A percentile compares a stretch with the other conserved stretches of the same genome.
Evolutionary conservation across 2,329 filamentous ascomycete species (phyloP).

Genomic region (Sordariomycetes sp.): DNA sequence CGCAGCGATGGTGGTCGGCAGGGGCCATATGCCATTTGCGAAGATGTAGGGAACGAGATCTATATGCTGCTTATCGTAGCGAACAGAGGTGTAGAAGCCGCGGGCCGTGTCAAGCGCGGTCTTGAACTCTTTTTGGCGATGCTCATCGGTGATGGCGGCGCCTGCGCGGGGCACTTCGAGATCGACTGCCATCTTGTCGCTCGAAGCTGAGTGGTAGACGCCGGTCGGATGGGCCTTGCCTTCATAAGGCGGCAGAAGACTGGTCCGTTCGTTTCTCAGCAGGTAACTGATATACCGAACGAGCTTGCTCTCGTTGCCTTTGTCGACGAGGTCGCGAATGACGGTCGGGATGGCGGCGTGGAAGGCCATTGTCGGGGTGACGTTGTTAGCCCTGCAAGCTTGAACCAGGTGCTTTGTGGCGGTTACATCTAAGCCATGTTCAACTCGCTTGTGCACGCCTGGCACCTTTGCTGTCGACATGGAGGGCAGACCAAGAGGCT

Average conservation of each 20-base stretch:
- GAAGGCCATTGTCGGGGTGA: constrained; percentile 20
- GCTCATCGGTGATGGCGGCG: not conserved
- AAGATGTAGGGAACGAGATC: constrained; percentile 14
- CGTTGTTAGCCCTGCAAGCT: constrained; percentile 9
- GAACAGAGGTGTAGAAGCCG: constrained; percentile 16
- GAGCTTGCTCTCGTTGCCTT: not conserved
- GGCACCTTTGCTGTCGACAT: constrained; percentile 9
- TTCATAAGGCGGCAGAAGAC: constrained; percentile 14
- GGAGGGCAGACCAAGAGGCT: too few species aligned
- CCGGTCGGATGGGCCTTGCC: constrained; percentile 12
- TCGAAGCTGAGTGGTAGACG: constrained; percentile 21
- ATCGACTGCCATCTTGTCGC: constrained; percentile 14
- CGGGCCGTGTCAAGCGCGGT: constrained; percentile 13
- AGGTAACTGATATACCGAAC: constrained; percentile 20
- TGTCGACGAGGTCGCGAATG: constrained; percentile 14
- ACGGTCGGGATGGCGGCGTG: constrained; percentile 21
- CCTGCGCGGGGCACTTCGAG: constrained; percentile 9
- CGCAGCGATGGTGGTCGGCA: not conserved
- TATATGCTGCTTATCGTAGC: constrained; percentile 18
- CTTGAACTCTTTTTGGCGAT: constrained; percentile 11
- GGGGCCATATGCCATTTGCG: not conserved
- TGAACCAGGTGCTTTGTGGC: constrained; percentile 10
- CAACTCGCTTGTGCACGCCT: constrained; percentile 14
- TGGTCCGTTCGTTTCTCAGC: constrained; percentile 18
- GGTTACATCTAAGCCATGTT: constrained; percentile 7